Percentiles rank a stretch among this genome's conserved stretches.
Evolutionary conservation across 305 asterid genomes (phyloP).

Genomic region (Plantago coronopus): DNA sequence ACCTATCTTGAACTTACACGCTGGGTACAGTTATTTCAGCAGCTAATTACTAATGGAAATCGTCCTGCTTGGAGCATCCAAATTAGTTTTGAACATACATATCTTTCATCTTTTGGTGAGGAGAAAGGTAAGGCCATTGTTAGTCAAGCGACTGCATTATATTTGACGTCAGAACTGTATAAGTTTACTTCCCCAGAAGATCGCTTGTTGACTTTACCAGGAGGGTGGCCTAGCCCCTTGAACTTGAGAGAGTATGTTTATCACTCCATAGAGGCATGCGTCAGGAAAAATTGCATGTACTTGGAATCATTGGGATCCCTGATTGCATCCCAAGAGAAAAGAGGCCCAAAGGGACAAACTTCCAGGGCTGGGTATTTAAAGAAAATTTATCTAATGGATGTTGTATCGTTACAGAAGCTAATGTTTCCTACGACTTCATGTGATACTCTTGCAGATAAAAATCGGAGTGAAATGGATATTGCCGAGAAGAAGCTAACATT

Average conservation of each 20-base stretch:
- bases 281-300: slow-evolving; percentile 66
- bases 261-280: slow-evolving; percentile 64
- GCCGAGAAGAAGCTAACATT: slow-evolving; percentile 48
- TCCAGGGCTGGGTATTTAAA: slow-evolving; percentile 28
- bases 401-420: slow-evolving; percentile 31
- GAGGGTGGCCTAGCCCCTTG: slow-evolving; percentile 93
- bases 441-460: slow-evolving; percentile 27
- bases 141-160: slow-evolving; percentile 43
- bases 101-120: slow-evolving; percentile 86
- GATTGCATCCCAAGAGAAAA: slow-evolving; percentile 37
- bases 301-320: slow-evolving; percentile 68
- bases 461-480: slow-evolving; percentile 37
- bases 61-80: slow-evolving; percentile 75
- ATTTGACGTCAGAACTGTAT: slow-evolving; percentile 36
- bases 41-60: slow-evolving; percentile 72
- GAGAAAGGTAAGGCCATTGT: slow-evolving; percentile 58
- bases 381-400: slow-evolving; percentile 50
- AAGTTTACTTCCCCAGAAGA: slow-evolving; percentile 43
- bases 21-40: slow-evolving; percentile 84
- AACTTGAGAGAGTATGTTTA: slow-evolving; percentile 59
- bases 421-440: slow-evolving; percentile 44
- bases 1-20: slow-evolving; percentile 90
- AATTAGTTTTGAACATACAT: slow-evolving; percentile 84
- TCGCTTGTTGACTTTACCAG: slow-evolving; percentile 57
- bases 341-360: slow-evolving; percentile 30